Evolutionary conservation across 352 stramenopile species (phyloP).

Genomic region (Thalassiosira mediterranea): DNA sequence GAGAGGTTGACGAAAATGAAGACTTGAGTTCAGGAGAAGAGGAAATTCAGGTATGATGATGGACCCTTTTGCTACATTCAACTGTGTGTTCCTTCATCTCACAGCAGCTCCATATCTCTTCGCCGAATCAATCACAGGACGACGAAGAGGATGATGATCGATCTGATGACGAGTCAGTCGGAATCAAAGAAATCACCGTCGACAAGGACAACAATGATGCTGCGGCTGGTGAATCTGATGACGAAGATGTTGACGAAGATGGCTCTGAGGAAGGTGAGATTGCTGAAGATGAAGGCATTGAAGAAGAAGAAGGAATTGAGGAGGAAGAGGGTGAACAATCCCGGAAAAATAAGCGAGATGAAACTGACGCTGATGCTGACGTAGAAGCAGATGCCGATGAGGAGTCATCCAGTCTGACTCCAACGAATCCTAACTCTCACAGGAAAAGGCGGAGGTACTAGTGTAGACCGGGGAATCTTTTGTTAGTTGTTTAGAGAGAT

Average conservation of each 20-base stretch:
- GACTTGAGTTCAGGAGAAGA: slow-evolving; percentile 25
- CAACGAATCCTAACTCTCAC: slow-evolving; percentile 23
- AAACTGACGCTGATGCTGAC: background rate
- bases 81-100: too few relatives aligned
- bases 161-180: slow-evolving; percentile 38
- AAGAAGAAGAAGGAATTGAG: slow-evolving; percentile 18
- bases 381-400: slow-evolving; percentile 29
- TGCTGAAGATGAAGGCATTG: slow-evolving; percentile 5
- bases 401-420: slow-evolving; percentile 35
- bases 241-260: slow-evolving; percentile 44
- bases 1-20: slow-evolving; percentile 39
- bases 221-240: slow-evolving; percentile 33
- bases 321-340: background rate
- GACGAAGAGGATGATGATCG: slow-evolving; percentile 36
- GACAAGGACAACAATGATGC: slow-evolving; percentile 30
- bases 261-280: slow-evolving; percentile 29
- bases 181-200: slow-evolving; percentile 53
- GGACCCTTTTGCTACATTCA: slow-evolving; percentile 1
- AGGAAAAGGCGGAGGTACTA: slow-evolving; percentile 40
- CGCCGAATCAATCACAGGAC: too few relatives aligned
- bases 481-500: slow-evolving; percentile 1
- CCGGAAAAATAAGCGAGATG: slow-evolving; percentile 5
- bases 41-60: slow-evolving; percentile 21
- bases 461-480: slow-evolving; percentile 2
- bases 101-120: too few relatives aligned